These are phyloP conservation scores for Cornus florida DNA, from an alignment of 148 eudicot genomes.

Conservation along the genomic window DNA sequence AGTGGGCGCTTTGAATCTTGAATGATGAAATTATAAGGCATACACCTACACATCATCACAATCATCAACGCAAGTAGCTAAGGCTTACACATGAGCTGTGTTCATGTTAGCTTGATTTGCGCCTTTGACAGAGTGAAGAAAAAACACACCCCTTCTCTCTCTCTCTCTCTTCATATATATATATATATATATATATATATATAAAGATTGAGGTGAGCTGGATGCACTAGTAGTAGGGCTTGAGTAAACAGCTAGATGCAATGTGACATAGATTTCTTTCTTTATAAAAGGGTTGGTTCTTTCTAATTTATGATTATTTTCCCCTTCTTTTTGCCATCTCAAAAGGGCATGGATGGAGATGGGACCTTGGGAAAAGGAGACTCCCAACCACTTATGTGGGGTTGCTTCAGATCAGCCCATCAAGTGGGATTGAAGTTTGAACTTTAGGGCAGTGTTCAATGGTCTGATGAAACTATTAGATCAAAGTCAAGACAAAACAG, in stretches of 20 bases:
- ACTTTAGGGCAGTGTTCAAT: neutral
- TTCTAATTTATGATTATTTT: neutral
- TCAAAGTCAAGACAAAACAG: neutral
- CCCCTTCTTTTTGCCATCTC: neutral
- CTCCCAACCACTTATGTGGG: neutral
- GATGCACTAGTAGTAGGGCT: constrained; percentile 20
- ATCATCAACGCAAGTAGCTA: constrained; percentile 7
- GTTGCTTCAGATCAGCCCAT: neutral
- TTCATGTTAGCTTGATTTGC: constrained; percentile 50
- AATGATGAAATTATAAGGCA: constrained; percentile 3
- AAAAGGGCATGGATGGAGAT: neutral
- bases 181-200: neutral
- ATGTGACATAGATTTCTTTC: neutral
- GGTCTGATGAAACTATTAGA: neutral
- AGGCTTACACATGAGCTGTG: constrained; percentile 32
- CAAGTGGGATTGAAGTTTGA: neutral
- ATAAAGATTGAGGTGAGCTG: constrained; percentile 28
- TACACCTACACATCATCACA: neutral
- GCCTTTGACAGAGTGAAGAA: constrained; percentile 29
- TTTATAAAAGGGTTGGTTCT: neutral
- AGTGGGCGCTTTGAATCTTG: neutral
- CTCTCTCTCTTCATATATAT: neutral
- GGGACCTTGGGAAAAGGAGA: neutral
- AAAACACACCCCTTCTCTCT: constrained; percentile 1
- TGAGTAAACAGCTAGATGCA: neutral